Evolutionary conservation across 1,284 basidiomycete species (phyloP).

Genomic region (Schizopora paradoxa): DNA sequence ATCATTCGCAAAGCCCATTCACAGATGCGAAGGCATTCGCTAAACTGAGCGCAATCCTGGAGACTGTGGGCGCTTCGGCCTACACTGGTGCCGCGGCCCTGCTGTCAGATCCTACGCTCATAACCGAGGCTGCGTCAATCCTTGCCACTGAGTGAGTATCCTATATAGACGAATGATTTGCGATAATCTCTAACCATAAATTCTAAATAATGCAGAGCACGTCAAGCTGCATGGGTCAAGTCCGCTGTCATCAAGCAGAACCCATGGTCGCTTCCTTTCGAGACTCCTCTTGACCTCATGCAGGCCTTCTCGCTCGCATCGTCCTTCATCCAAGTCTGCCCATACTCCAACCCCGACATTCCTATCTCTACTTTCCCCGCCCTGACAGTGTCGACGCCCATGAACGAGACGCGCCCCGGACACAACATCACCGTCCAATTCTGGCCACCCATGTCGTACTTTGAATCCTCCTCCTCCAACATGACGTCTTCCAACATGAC

Average conservation of each 20-base stretch:
- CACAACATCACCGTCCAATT: constrained; percentile 24
- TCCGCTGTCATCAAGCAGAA: constrained; percentile 41
- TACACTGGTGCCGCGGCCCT: constrained; percentile 49
- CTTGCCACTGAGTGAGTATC: constrained; percentile 33
- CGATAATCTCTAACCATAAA: not conserved
- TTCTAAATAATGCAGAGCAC: constrained; percentile 23
- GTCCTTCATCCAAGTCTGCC: constrained; percentile 44
- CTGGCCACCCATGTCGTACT: too few relatives aligned
- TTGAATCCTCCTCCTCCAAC: too few relatives aligned
- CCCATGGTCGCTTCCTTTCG: constrained; percentile 52
- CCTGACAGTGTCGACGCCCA: constrained; percentile 21
- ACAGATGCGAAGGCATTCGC: constrained; percentile 45
- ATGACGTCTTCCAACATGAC: constrained; percentile 4
- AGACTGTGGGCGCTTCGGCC: constrained; percentile 49
- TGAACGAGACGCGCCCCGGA: constrained; percentile 19
- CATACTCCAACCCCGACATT: constrained; percentile 38
- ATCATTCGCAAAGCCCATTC: constrained; percentile 47
- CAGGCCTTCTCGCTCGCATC: constrained; percentile 42
- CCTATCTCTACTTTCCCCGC: constrained; percentile 37
- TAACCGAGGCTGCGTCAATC: constrained; percentile 37
- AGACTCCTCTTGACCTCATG: constrained; percentile 46
- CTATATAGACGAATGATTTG: not conserved
- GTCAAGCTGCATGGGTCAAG: constrained; percentile 47
- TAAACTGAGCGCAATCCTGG: constrained; percentile 47
- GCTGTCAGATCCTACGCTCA: constrained; percentile 34